Conservation (phyloP, 1,139 yeast species). For the Sugiyamaella castrensis region DNA sequence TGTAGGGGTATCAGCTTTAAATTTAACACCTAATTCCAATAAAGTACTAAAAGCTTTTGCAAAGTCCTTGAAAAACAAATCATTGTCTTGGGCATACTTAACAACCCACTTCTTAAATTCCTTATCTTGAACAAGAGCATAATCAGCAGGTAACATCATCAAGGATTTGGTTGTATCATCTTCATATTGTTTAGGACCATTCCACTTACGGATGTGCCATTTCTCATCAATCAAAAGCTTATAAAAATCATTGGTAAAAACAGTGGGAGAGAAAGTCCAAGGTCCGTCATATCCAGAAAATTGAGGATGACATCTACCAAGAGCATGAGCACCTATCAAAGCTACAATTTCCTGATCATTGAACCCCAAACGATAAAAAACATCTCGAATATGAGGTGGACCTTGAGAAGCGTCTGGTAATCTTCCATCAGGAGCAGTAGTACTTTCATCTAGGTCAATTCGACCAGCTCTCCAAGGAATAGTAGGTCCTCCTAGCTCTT, state of each 20-base stretch:
- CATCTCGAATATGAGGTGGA: conserved; percentile 62
- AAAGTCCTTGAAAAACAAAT: conserved; percentile 69
- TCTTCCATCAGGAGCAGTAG: conserved; percentile 54
- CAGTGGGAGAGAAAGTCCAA: conserved; percentile 83
- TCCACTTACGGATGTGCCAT: conserved; percentile 75
- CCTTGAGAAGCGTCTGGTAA: conserved; percentile 79
- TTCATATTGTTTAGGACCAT: conserved; percentile 75
- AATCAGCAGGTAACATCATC: conserved; percentile 91
- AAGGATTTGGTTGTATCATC: conserved; percentile 67
- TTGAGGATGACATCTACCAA: conserved; percentile 68
- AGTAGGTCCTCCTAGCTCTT: conserved; percentile 84
- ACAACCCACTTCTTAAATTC: conserved; percentile 64
- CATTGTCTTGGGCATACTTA: conserved; percentile 68
- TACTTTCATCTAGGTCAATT: conserved; percentile 45
- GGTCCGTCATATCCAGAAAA: conserved; percentile 76
- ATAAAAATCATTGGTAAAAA: conserved; percentile 78
- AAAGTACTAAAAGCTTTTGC: conserved; percentile 64
- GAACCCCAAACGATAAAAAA: conserved; percentile 72
- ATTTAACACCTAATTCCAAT: conserved; percentile 71
- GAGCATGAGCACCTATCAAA: conserved; percentile 81
- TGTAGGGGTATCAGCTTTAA: conserved; percentile 44
- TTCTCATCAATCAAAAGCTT: conserved; percentile 61
- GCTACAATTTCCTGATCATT: conserved; percentile 83
- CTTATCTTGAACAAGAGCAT: conserved; percentile 66
- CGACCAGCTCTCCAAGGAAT: conserved; percentile 88